Evolutionary conservation across 75 land plant species (phyloP).

Genomic region (Picea glauca): DNA sequence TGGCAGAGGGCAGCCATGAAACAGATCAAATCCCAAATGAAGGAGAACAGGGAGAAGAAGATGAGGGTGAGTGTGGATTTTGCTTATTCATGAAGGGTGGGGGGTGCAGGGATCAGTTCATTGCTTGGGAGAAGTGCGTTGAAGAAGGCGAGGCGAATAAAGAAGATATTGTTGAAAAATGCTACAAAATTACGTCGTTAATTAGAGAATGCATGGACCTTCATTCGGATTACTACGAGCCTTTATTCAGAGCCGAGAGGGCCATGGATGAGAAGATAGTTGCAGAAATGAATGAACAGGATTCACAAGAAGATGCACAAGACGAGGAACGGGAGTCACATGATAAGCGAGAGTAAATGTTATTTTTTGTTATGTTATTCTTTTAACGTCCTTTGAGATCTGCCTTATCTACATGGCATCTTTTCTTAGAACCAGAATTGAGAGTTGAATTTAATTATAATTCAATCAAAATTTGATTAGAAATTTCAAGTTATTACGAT

Average conservation of each 20-base stretch:
- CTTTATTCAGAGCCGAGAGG: slow-evolving; percentile 72
- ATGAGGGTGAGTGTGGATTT: slow-evolving; percentile 79
- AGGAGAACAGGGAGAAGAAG: slow-evolving; percentile 46
- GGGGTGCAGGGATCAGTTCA: slow-evolving; percentile 71
- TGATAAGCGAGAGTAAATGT: too few relatives aligned
- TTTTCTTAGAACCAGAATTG: too few relatives aligned
- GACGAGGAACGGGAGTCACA: too few relatives aligned
- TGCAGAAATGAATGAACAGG: too few relatives aligned
- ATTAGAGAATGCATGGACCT: slow-evolving; percentile 81
- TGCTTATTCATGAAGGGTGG: slow-evolving; percentile 93
- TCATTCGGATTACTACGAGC: slow-evolving; percentile 75
- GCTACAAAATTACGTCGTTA: slow-evolving; percentile 46
- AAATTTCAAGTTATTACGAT: too few relatives aligned
- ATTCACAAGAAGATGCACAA: too few relatives aligned
- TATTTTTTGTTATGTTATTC: too few relatives aligned
- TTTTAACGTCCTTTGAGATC: too few relatives aligned
- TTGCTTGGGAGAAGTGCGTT: slow-evolving; percentile 83
- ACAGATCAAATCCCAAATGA: not conserved
- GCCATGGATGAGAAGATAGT: slow-evolving; percentile 33
- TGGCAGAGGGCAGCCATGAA: not conserved
- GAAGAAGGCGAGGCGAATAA: slow-evolving; percentile 67
- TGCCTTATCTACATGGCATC: too few relatives aligned
- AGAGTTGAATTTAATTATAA: too few relatives aligned
- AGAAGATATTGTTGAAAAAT: slow-evolving; percentile 71
- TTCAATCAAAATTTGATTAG: too few relatives aligned